Conservation (phyloP, 345 rosid genomes). For the Cardamine occulta region DNA sequence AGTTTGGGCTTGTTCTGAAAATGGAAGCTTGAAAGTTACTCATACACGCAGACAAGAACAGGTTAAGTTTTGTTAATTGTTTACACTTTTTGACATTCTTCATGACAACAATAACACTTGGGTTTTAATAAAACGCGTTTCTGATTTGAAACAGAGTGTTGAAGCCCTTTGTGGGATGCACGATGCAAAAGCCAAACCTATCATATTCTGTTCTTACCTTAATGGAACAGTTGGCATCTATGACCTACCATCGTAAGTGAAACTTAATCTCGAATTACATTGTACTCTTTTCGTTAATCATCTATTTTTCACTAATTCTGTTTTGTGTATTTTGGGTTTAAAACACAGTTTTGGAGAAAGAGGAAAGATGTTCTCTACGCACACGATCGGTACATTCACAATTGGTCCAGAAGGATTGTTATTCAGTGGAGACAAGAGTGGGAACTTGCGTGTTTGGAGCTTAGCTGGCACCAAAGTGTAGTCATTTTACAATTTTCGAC, state of each 20-base stretch:
- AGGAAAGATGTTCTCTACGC: conserved; percentile 53
- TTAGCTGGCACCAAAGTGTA: conserved; percentile 33
- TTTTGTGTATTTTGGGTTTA: neutral
- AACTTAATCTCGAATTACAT: neutral
- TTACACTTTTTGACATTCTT: neutral
- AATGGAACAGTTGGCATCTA: conserved; percentile 47
- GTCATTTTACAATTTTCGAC: neutral
- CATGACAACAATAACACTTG: neutral
- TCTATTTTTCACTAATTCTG: neutral
- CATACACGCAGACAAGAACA: conserved; percentile 45
- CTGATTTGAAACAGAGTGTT: conserved; percentile 43
- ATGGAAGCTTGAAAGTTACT: conserved; percentile 44
- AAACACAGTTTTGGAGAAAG: conserved; percentile 45
- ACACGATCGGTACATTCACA: conserved; percentile 44
- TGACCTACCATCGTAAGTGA: conserved; percentile 57
- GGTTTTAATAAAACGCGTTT: neutral
- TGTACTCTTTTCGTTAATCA: neutral
- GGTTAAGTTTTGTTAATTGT: conserved; percentile 13
- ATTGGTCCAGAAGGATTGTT: conserved; percentile 50
- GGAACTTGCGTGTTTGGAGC: conserved; percentile 43
- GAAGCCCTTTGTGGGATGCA: conserved; percentile 48
- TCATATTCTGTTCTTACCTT: conserved; percentile 50
- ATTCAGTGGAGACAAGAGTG: conserved; percentile 61
- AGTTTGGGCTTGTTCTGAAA: conserved; percentile 50
- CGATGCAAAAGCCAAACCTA: conserved; percentile 53